These are phyloP conservation scores for Rubroboletus pulcherrimus DNA, from an alignment of 768 basidiomycete genomes.

Conservation along the genomic window DNA sequence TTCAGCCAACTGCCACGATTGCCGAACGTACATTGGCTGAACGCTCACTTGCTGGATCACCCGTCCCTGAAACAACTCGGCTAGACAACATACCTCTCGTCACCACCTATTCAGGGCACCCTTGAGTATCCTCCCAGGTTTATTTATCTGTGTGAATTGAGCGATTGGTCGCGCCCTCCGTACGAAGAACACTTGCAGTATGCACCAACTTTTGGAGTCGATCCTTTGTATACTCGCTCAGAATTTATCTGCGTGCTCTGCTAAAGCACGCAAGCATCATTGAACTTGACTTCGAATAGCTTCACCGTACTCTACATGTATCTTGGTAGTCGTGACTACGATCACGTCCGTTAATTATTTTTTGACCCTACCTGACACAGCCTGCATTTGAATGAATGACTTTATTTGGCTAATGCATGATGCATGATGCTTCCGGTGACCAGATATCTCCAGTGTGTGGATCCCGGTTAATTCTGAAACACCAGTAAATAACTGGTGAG, in stretches of 20 bases:
- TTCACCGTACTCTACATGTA: slow-evolving; percentile 16
- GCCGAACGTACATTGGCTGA: slow-evolving; percentile 39
- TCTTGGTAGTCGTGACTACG: slow-evolving; percentile 1
- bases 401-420: too few relatives aligned
- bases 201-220: slow-evolving; percentile 1
- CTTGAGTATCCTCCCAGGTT: neutral
- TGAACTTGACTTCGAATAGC: neutral
- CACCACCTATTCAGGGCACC: slow-evolving; percentile 19
- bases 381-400: too few relatives aligned
- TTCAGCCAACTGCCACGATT: slow-evolving; percentile 42
- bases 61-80: slow-evolving; percentile 27
- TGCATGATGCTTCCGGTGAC: too few relatives aligned
- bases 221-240: slow-evolving; percentile 10
- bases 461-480: neutral
- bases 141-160: neutral
- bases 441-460: too few relatives aligned
- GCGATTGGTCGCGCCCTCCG: neutral
- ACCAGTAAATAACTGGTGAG: neutral
- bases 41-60: slow-evolving; percentile 41
- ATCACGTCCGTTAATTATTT: neutral
- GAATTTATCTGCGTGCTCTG: neutral
- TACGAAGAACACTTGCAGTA: neutral
- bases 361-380: neutral
- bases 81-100: slow-evolving; percentile 44
- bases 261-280: neutral